Conservation (phyloP, 2,329 filamentous ascomycete genomes). For the Diplodia scrobiculata region DNA sequence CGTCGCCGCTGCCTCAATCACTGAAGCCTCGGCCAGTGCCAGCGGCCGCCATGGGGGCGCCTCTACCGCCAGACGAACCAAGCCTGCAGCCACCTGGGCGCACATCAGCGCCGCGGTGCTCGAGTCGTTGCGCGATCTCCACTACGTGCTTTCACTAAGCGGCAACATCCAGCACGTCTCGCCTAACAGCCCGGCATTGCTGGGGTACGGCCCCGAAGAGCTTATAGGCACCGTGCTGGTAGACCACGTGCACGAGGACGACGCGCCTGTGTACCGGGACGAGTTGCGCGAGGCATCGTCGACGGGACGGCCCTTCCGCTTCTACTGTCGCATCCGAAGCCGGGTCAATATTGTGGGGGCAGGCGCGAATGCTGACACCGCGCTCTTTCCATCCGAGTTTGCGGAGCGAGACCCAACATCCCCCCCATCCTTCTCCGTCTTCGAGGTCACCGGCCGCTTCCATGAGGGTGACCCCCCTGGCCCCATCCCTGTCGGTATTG, state of each 20-base stretch:
- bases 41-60: neutral
- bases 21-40: neutral
- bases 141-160: slow-evolving; percentile 7
- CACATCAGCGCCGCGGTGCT: slow-evolving; percentile 24
- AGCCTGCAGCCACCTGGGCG: slow-evolving; percentile 5
- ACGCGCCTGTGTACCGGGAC: slow-evolving; percentile 14
- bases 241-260: slow-evolving; percentile 24
- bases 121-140: slow-evolving; percentile 21
- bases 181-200: slow-evolving; percentile 13
- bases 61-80: slow-evolving; percentile 1
- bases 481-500: slow-evolving; percentile 1
- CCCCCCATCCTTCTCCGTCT: slow-evolving; percentile 1
- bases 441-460: slow-evolving; percentile 18
- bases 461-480: neutral
- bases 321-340: slow-evolving; percentile 23
- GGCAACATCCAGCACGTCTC: slow-evolving; percentile 17
- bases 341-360: neutral
- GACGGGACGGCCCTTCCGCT: slow-evolving; percentile 22
- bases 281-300: slow-evolving; percentile 20
- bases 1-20: neutral
- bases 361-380: neutral
- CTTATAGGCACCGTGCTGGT: slow-evolving; percentile 13
- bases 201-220: slow-evolving; percentile 17
- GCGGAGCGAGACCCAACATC: neutral
- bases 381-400: neutral